Evolutionary conservation across 2,329 filamentous ascomycete genomes (phyloP).

Genomic region (Ilyonectria robusta): DNA sequence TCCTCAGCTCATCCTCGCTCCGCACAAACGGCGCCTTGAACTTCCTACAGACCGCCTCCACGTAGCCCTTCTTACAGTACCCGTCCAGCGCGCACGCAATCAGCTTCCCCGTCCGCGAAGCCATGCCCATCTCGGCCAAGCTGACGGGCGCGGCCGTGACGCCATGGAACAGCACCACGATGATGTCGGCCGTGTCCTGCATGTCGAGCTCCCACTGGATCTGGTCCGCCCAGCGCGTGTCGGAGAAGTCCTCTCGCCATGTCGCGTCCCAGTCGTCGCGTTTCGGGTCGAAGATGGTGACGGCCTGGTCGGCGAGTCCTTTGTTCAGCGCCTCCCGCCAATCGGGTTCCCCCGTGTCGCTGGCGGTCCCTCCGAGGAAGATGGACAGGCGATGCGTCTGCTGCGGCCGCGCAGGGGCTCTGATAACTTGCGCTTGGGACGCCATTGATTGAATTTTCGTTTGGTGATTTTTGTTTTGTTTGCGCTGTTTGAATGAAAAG

Average conservation of each 20-base stretch:
- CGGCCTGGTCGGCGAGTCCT: conserved; percentile 58
- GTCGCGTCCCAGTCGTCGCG: conserved; percentile 69
- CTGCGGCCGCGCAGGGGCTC: conserved; percentile 8
- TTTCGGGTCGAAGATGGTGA: conserved; percentile 72
- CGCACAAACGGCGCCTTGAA: conserved; percentile 62
- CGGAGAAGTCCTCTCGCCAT: conserved; percentile 65
- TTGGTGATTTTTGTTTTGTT: neutral
- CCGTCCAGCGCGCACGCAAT: conserved; percentile 67
- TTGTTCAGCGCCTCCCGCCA: conserved; percentile 66
- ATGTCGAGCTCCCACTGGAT: conserved; percentile 73
- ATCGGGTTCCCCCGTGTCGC: conserved; percentile 55
- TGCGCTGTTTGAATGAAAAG: neutral
- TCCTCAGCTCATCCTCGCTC: conserved; percentile 57
- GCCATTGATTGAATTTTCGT: neutral
- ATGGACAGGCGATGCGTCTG: conserved; percentile 51
- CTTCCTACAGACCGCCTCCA: conserved; percentile 68
- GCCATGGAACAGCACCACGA: conserved; percentile 71
- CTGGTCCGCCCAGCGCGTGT: conserved; percentile 65
- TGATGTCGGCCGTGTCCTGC: conserved; percentile 66
- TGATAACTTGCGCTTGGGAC: conserved; percentile 15
- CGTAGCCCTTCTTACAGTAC: conserved; percentile 73
- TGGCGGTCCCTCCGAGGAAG: conserved; percentile 73
- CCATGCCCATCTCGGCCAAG: conserved; percentile 73
- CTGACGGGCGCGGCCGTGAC: conserved; percentile 69
- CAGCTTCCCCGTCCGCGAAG: conserved; percentile 58